Evolutionary conservation across 116 monocot genomes (phyloP), one percentile per base, ranked within the genome.

Genomic region (Posidonia oceanica): DNA sequence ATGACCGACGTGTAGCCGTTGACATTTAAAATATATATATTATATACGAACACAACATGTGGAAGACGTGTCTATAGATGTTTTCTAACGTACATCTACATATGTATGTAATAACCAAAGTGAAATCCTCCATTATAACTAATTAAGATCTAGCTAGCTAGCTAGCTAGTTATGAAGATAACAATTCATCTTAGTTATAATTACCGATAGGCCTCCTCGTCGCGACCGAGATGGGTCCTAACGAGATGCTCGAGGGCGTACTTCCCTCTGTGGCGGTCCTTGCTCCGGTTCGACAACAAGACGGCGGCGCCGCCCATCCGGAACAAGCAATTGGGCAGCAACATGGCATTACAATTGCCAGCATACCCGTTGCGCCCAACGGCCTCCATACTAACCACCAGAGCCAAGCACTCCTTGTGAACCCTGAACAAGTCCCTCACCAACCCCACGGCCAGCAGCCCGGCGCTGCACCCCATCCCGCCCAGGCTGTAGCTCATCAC

Each of bases 391-490:
- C n/a, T 67, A 38, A 75, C 67, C 52, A 75, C 74, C 41, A 75
- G 44, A 2, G 56, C 74, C 17, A 66, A 29, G 17, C 17, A 23
- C 38, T 53, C 58, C 59, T 36, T 17, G 23, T n/a, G 66, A 10
- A 64, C 58, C 4, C 48, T 10, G 21, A 75, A 11, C 39, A 67
- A 13, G 67, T 59, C 59, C 59, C 48, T 57, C 4, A 54, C 74
- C 44, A 75, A 21, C 18, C 20, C 44, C 14, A 75, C 67, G 4
- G 74, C 40, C 37, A 59, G 3, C 16, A 66, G 3, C 67, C 67
- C 74, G 2, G 75, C 68, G 61, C 52, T 53, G 61, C 71, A 71
- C 44, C 66, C 74, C 76, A 76, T 77, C 57, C 77, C 77, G 58
- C 42, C 18, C 6, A 77, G 65, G 71, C 53, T 77, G 70, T 63